Evolutionary conservation across 768 basidiomycete species (phyloP).

Genomic region (Tylopilus subfusipes): DNA sequence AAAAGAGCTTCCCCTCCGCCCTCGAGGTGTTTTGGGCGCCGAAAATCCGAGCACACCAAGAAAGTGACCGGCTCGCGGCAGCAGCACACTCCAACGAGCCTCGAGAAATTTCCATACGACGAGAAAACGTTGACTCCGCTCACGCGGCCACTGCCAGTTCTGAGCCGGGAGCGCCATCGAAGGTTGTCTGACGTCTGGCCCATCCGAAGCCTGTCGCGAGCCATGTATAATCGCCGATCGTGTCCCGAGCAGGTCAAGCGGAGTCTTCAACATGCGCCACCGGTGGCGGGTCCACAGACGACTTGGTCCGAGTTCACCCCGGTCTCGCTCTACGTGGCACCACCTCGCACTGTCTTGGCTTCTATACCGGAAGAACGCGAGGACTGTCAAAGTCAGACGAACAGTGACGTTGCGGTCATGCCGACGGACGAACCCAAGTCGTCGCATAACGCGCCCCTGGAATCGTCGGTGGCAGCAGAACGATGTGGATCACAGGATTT

Average conservation of each 20-base stretch:
- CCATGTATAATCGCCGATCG: conserved; percentile 6
- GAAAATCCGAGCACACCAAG: conserved; percentile 5
- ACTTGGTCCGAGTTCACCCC: conserved; percentile 32
- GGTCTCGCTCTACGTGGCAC: conserved; percentile 15
- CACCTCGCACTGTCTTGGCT: conserved; percentile 19
- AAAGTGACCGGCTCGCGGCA: neutral
- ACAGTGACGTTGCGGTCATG: conserved; percentile 9
- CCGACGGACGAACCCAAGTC: neutral
- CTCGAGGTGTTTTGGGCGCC: neutral
- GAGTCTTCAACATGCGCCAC: neutral
- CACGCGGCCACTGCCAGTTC: conserved; percentile 12
- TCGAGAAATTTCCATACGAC: conserved; percentile 9
- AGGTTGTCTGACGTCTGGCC: conserved; percentile 21
- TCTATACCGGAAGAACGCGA: conserved; percentile 32
- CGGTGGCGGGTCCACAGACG: conserved; percentile 12
- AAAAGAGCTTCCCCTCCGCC: neutral
- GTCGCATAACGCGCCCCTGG: neutral
- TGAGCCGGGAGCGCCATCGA: conserved; percentile 12
- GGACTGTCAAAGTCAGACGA: conserved; percentile 20
- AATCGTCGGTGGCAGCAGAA: neutral
- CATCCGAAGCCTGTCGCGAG: conserved; percentile 17
- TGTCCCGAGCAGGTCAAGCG: neutral
- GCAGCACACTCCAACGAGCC: neutral
- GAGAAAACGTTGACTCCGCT: conserved; percentile 15
- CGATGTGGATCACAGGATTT: neutral